These are phyloP conservation scores for Leishmania tarentolae DNA, from an alignment of 208 protist genomes.

Conservation along the genomic window DNA sequence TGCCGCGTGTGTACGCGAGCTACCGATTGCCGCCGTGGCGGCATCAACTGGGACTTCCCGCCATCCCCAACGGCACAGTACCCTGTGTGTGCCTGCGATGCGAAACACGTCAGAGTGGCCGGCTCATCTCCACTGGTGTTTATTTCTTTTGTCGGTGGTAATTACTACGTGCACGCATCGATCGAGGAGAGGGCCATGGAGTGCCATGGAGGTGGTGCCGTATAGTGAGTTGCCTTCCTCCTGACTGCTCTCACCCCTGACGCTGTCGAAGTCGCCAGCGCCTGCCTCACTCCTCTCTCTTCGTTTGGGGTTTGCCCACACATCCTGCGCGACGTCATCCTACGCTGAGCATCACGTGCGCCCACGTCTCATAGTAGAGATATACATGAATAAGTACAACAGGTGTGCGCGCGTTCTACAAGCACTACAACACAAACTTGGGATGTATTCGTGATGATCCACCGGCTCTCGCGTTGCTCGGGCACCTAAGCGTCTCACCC, in stretches of 20 bases:
- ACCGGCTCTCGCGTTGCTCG: background rate
- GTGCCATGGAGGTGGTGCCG: background rate
- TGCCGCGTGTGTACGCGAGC: conserved; percentile 43
- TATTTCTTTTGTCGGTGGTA: conserved; percentile 46
- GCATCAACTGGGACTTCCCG: conserved; percentile 64
- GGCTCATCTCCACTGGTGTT: conserved; percentile 43
- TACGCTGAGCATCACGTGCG: background rate
- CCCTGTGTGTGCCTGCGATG: conserved; percentile 63
- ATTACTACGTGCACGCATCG: background rate
- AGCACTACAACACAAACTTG: background rate
- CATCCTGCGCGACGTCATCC: background rate
- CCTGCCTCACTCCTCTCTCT: background rate
- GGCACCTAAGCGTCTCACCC: background rate
- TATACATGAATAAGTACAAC: background rate
- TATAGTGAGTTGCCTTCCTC: background rate
- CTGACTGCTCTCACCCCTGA: background rate
- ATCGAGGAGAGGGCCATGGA: background rate
- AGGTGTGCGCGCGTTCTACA: background rate
- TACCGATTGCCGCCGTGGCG: conserved; percentile 81
- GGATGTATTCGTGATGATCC: background rate
- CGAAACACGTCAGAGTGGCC: conserved; percentile 68
- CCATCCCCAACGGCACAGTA: background rate
- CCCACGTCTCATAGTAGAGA: background rate
- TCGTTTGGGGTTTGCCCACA: background rate
- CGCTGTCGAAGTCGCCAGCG: background rate